These are phyloP conservation scores for Edaphochlamys debaryana DNA, from an alignment of 139 green algal species.

Conservation along the genomic window DNA sequence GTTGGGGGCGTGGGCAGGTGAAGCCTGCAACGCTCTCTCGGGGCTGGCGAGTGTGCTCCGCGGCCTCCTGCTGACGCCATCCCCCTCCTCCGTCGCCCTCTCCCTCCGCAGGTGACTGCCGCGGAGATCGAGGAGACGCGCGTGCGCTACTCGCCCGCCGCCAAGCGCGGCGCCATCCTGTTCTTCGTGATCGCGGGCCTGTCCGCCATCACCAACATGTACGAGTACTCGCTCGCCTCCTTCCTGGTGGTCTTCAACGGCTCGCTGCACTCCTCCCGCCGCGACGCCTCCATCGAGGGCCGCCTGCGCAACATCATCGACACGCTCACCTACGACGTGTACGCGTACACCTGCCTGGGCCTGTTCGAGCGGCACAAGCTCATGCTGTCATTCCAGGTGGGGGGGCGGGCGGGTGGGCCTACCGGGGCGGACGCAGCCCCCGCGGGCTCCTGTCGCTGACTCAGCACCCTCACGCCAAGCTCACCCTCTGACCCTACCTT, in stretches of 20 bases:
- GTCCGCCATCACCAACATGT: slow-evolving; percentile 85
- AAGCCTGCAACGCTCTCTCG: no score
- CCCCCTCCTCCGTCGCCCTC: no score
- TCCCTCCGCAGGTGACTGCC: slow-evolving; percentile 53
- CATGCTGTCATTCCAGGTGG: slow-evolving; percentile 83
- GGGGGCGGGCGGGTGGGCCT: no score
- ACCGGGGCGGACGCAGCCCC: no score
- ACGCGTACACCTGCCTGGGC: slow-evolving; percentile 85
- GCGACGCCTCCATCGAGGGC: slow-evolving; percentile 43
- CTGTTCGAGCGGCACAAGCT: slow-evolving; percentile 90
- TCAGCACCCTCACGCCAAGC: no score
- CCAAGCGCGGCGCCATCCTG: slow-evolving; percentile 81
- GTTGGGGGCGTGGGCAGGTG: background rate
- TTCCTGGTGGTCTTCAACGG: slow-evolving; percentile 83
- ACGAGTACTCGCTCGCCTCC: slow-evolving; percentile 76
- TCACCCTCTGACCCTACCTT: no score
- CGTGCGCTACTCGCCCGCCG: slow-evolving; percentile 74
- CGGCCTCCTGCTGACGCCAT: no score
- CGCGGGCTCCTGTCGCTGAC: no score
- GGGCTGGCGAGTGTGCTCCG: no score
- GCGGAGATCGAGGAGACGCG: slow-evolving; percentile 79
- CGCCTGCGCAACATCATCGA: slow-evolving; percentile 83
- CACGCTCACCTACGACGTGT: slow-evolving; percentile 82
- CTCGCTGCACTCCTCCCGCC: slow-evolving; percentile 71
- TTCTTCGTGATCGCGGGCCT: slow-evolving; percentile 87